Evolutionary conservation across 2,329 filamentous ascomycete species (phyloP), one percentile per base, ranked within the genome.

Genomic region (Fusarium nisikadoi): DNA sequence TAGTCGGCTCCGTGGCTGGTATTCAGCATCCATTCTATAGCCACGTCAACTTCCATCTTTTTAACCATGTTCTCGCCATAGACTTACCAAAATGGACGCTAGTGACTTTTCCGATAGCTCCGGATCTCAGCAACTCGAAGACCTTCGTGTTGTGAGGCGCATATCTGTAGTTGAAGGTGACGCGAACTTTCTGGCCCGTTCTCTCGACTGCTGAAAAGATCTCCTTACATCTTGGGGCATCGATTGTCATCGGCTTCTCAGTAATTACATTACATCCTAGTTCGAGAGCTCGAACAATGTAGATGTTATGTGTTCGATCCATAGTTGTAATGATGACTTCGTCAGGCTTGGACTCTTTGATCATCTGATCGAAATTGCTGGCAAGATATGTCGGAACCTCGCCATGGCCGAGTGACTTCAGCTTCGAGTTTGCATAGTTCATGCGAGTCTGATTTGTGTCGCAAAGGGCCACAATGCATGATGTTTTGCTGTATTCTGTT

Each of bases 161-260:
- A 74, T 90, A 91, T 27, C 89, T 86, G 79, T 91, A 91, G 80
- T 91, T 91, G 83, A 91, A 91, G 0, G 87, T 87, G 2, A 91
- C 88, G 20, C 89, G 84, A 7, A 90, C 83, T 42, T 84, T 82
- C 17, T 84, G 81, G 5, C 81, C 82, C 0, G 78, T 77, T 45
- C 70, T 61, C 27, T 77, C 70, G 1, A 77, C 76, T 8, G 76
- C 76, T 17, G 69, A 71, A 20, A 78, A 84, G 64, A 91, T 90
- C 54, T 84, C 82, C 11, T 79, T 81, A 41, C 87, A 89, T 5
- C 87, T 84, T 4, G 84, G 82, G 1, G 83, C 86, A 73, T 91
- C 88, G 72, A 90, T 87, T 2, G 89, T 91, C 89, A 91, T 90
- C 8, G 89, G 89, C 77, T 91, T 91, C 75, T 91, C 89, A 0